Base-by-base conservation (phyloP, 1,284 basidiomycete species). In the Phellopilus nigrolimitatus region DNA sequence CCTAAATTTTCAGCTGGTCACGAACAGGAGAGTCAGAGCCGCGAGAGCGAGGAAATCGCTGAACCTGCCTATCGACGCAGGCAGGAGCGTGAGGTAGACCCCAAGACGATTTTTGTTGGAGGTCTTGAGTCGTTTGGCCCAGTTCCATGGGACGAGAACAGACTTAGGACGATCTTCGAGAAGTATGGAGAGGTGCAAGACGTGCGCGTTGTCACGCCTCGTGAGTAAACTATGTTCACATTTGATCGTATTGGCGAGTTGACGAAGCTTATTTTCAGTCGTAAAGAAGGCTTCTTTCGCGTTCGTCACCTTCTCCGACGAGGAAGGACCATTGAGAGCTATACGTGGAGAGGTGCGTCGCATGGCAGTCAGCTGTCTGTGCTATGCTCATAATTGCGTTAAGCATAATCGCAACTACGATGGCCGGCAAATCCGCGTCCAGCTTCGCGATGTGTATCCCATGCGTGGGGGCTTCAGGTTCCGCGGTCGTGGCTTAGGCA, bases 41-140 rank as follows among this genome's bases (percentile, higher is more conserved):
- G 3, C 31, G 33, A 15, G 27, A 40, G 9, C n/a, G 31, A 30
- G 31, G 37, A 22, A 41, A 22, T 30, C 17, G 37, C n/a, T n/a
- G 43, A 27, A 21, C 28, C 17, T 31, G 27, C 12, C 19, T 6
- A 45, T 33, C 8, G 65, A 69, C 46, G 25, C 10, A 36, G 43
- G 19, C 51, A 55, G 39, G 37, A 42, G 19, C 53, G 55, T 17
- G 46, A 55, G 28, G 64, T 83, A 10, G 84, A 88, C 62, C 81
- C 79, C 0, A 79, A 74, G 2, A 81, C 84, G 0, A 70, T 89
- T 19, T 89, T 88, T 61, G 82, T 88, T 24, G 86, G 87, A 10
- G 86, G 86, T 1, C 69, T 89, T 36, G 81, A 85, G 58, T 75
- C 79, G 61, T 71, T 71, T 57, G 82, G 80, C 5, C 71, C 78